These are phyloP conservation scores for Xylariaceae sp. DNA, from an alignment of 2,329 filamentous ascomycete genomes.

Conservation along the genomic window DNA sequence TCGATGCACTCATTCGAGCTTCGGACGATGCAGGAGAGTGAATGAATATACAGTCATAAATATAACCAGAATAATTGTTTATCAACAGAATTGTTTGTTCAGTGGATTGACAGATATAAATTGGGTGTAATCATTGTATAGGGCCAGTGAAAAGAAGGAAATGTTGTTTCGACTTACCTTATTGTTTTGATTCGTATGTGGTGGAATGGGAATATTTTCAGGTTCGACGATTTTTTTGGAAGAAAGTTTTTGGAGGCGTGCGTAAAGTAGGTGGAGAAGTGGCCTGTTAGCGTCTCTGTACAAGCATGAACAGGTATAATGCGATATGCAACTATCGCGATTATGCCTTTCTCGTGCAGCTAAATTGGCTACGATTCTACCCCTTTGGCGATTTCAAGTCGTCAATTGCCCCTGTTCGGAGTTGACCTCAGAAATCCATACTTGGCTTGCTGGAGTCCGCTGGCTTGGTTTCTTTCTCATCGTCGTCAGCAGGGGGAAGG, in stretches of 20 bases:
- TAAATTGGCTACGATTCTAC: not conserved
- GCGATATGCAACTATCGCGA: constrained; percentile 2
- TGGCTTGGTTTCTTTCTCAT: constrained; percentile 54
- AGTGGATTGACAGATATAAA: constrained; percentile 80
- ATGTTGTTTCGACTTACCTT: constrained; percentile 25
- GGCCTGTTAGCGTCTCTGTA: not conserved
- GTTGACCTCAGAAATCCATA: constrained; percentile 64
- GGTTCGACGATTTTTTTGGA: constrained; percentile 11
- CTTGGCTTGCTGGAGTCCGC: constrained; percentile 57
- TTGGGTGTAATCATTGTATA: constrained; percentile 57
- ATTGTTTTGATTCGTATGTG: constrained; percentile 16
- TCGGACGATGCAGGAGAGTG: constrained; percentile 21
- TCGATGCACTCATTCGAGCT: constrained; percentile 7
- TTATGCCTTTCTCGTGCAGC: not conserved
- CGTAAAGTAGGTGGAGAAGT: not conserved
- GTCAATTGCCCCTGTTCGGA: not conserved
- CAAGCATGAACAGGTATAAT: constrained; percentile 1
- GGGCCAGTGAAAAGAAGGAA: not conserved
- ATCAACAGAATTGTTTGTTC: constrained; percentile 52
- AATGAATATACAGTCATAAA: constrained; percentile 38
- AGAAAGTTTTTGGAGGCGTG: constrained; percentile 19
- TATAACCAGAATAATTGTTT: constrained; percentile 40
- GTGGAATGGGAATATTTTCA: constrained; percentile 6
- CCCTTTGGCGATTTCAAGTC: not conserved
- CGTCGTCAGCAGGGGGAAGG: constrained; percentile 68